Percentiles rank a stretch among this genome's conserved stretches.
Conservation (phyloP, 345 rosid genomes). For the Cardamine chenopodiifolia region DNA sequence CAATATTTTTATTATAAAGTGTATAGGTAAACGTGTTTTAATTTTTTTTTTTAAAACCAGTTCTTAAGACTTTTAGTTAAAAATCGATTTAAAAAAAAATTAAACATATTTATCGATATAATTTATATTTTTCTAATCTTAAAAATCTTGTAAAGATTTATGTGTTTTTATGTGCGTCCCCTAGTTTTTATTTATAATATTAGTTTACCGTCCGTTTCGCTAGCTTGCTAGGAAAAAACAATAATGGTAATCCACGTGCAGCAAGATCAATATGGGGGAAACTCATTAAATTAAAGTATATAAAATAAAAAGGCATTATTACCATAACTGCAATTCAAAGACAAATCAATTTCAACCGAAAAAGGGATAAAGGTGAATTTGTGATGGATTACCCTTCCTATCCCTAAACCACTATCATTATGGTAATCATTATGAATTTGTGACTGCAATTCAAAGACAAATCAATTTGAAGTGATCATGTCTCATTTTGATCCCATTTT, state of each 20-base stretch:
- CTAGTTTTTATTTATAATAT: no score
- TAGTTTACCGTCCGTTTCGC: slow-evolving; percentile 36
- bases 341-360: slow-evolving; percentile 28
- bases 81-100: no score
- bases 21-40: no score
- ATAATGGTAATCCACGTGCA: slow-evolving; percentile 37
- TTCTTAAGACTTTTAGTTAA: no score
- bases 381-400: background rate
- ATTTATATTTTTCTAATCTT: no score
- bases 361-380: background rate
- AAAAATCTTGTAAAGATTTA: no score
- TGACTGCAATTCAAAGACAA: slow-evolving; percentile 35
- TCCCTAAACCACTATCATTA: slow-evolving; percentile 18
- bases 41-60: no score
- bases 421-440: background rate
- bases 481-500: background rate
- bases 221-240: slow-evolving; percentile 19
- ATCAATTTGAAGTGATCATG: slow-evolving; percentile 31
- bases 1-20: no score
- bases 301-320: background rate
- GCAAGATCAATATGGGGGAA: slow-evolving; percentile 6
- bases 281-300: background rate
- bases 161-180: no score
- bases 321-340: slow-evolving; percentile 24
- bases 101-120: no score